These are phyloP conservation scores for Chenopodium album DNA, from an alignment of 148 eudicot genomes.

Conservation along the genomic window DNA sequence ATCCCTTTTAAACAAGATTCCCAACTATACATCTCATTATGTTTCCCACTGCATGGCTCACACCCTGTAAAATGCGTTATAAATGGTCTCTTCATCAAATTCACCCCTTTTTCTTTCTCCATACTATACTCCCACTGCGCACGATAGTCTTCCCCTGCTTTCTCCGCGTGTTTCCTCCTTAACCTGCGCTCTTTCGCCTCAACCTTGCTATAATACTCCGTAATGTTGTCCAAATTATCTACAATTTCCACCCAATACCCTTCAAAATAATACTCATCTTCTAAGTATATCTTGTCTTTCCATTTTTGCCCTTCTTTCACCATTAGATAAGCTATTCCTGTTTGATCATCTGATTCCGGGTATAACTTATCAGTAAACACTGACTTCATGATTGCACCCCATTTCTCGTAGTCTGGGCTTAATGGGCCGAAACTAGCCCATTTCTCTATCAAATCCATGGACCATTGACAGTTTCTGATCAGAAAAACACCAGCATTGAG, in stretches of 20 bases:
- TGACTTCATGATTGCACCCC: slow-evolving; percentile 55
- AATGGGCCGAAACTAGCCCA: slow-evolving; percentile 85
- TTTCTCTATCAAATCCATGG: slow-evolving; percentile 65
- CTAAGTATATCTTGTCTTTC: slow-evolving; percentile 65
- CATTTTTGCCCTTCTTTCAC: slow-evolving; percentile 52
- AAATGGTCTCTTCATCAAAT: slow-evolving; percentile 55
- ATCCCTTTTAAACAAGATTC: slow-evolving; percentile 61
- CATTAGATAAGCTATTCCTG: slow-evolving; percentile 62
- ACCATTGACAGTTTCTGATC: slow-evolving; percentile 89
- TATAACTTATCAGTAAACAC: slow-evolving; percentile 55
- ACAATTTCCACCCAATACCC: slow-evolving; percentile 85
- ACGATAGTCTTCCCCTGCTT: slow-evolving; percentile 38
- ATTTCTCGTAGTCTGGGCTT: slow-evolving; percentile 51
- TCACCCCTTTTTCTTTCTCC: slow-evolving; percentile 30
- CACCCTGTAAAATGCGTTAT: slow-evolving; percentile 95
- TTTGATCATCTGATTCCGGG: slow-evolving; percentile 87
- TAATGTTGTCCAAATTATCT: slow-evolving; percentile 42
- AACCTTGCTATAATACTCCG: slow-evolving; percentile 28
- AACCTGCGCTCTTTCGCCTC: slow-evolving; percentile 36
- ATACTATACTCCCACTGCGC: slow-evolving; percentile 31
- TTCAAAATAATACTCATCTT: slow-evolving; percentile 60
- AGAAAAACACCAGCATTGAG: slow-evolving; percentile 88
- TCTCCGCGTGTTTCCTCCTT: slow-evolving; percentile 68
- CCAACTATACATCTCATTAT: slow-evolving; percentile 52
- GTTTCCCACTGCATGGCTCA: slow-evolving; percentile 84